Percentiles rank a stretch among this genome's conserved stretches.
Evolutionary conservation across 2,329 filamentous ascomycete species (phyloP).

Genomic region (Rhynchosporium secalis): DNA sequence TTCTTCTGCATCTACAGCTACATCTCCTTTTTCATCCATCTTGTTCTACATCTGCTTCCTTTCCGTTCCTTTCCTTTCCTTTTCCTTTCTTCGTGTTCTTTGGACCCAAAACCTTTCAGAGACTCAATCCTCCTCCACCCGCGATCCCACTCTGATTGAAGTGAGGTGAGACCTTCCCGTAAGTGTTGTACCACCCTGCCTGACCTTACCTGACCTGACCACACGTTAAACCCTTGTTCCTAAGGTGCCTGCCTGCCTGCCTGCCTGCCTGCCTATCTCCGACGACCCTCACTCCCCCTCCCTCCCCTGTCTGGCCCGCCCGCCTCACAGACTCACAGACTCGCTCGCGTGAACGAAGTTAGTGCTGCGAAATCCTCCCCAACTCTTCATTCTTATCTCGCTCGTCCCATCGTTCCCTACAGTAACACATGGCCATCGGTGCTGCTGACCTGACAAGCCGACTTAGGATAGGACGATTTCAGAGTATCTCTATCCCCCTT

Average conservation of each 20-base stretch:
- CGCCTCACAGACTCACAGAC: not conserved
- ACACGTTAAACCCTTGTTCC: slow-evolving; percentile 7
- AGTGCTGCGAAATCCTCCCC: not conserved
- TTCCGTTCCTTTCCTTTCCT: not conserved
- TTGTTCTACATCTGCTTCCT: not conserved
- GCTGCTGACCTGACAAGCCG: slow-evolving; percentile 9
- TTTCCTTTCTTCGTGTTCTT: too few species aligned
- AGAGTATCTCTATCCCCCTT: slow-evolving; percentile 10
- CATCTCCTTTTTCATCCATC: too few species aligned
- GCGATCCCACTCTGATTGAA: not conserved
- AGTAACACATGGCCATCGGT: not conserved
- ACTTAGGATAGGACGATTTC: not conserved
- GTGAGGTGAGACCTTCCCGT: not conserved
- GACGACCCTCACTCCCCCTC: not conserved
- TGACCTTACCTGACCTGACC: not conserved
- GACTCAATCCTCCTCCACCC: not conserved
- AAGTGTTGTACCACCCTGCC: too few species aligned
- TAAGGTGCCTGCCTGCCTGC: too few species aligned
- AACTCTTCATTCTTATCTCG: not conserved
- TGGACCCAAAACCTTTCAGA: too few species aligned
- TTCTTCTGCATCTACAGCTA: too few species aligned
- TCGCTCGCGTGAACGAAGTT: not conserved
- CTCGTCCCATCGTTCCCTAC: not conserved
- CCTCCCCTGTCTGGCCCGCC: not conserved
- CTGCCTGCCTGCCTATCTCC: not conserved